Evolutionary conservation across 2,329 filamentous ascomycete species (phyloP).

Genomic region (Xylariaceae sp.): DNA sequence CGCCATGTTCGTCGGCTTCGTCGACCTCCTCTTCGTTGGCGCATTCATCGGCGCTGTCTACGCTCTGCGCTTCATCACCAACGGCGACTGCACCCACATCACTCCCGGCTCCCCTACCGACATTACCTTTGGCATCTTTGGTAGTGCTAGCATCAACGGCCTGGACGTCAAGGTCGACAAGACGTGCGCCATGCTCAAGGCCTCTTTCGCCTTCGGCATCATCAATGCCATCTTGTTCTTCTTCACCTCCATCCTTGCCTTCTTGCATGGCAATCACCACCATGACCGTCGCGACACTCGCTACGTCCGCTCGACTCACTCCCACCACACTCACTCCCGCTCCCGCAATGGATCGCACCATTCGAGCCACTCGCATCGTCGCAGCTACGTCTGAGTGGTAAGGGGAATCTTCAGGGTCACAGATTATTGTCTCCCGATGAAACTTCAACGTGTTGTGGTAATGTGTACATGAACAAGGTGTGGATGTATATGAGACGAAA

Average conservation of each 20-base stretch:
- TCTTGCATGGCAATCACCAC: slow-evolving; percentile 47
- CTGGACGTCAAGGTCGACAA: slow-evolving; percentile 61
- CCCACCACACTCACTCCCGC: slow-evolving; percentile 42
- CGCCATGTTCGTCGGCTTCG: slow-evolving; percentile 55
- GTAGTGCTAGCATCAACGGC: slow-evolving; percentile 45
- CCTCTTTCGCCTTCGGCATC: slow-evolving; percentile 82
- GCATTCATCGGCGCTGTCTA: slow-evolving; percentile 62
- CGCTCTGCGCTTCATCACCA: slow-evolving; percentile 54
- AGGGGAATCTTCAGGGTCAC: too few relatives aligned
- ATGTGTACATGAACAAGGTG: too few relatives aligned
- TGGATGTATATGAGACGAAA: too few relatives aligned
- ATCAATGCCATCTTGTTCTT: slow-evolving; percentile 83
- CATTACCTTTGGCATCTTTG: slow-evolving; percentile 59
- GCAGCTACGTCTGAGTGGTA: slow-evolving; percentile 44
- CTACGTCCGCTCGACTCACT: slow-evolving; percentile 45
- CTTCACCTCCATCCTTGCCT: slow-evolving; percentile 69
- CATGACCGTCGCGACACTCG: slow-evolving; percentile 32
- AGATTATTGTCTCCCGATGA: too few relatives aligned
- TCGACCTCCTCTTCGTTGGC: slow-evolving; percentile 60
- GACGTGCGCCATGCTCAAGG: slow-evolving; percentile 88
- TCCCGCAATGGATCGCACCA: slow-evolving; percentile 35
- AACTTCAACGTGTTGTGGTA: too few relatives aligned
- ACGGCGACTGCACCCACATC: slow-evolving; percentile 65
- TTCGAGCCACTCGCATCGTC: slow-evolving; percentile 45
- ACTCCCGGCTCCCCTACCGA: slow-evolving; percentile 46